A percentile compares a stretch with the other conserved stretches of the same genome.
These are phyloP conservation scores for Hirsutella minnesotensis DNA, from an alignment of 2,329 filamentous ascomycete species.

Conservation along the genomic window DNA sequence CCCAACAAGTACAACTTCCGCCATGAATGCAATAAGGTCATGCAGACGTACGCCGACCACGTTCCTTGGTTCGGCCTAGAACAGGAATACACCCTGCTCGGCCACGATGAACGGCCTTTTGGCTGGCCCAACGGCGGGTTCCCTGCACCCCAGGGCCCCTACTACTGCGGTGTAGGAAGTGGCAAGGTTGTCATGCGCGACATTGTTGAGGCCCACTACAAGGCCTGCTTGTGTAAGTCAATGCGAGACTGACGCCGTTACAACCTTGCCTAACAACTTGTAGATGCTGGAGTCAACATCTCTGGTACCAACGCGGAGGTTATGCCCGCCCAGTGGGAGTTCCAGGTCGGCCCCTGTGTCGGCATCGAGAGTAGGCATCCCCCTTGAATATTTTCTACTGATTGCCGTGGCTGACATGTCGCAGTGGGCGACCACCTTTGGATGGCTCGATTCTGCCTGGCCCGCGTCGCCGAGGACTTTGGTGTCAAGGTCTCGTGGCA, in stretches of 20 bases:
- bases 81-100: constrained; percentile 81
- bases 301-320: constrained; percentile 99
- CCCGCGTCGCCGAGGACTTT: constrained; percentile 90
- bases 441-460: constrained; percentile 71
- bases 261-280: neutral
- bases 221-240: constrained; percentile 51
- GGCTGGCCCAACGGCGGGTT: constrained; percentile 62
- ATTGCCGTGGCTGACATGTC: too few relatives aligned
- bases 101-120: constrained; percentile 75
- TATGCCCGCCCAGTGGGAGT: constrained; percentile 76
- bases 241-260: neutral
- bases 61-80: constrained; percentile 97
- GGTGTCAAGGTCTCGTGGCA: constrained; percentile 90
- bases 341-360: constrained; percentile 82
- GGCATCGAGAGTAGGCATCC: constrained; percentile 65
- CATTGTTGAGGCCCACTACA: constrained; percentile 65
- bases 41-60: constrained; percentile 73
- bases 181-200: constrained; percentile 97
- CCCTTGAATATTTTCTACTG: neutral
- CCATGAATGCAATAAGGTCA: constrained; percentile 79
- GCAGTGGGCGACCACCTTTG: constrained; percentile 91
- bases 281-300: constrained; percentile 73
- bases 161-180: constrained; percentile 81
- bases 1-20: constrained; percentile 99
- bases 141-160: constrained; percentile 56